phyloP scores from a whole-genome alignment of 352 stramenopile genomes.

The Elongisporangium anandrum region DNA sequence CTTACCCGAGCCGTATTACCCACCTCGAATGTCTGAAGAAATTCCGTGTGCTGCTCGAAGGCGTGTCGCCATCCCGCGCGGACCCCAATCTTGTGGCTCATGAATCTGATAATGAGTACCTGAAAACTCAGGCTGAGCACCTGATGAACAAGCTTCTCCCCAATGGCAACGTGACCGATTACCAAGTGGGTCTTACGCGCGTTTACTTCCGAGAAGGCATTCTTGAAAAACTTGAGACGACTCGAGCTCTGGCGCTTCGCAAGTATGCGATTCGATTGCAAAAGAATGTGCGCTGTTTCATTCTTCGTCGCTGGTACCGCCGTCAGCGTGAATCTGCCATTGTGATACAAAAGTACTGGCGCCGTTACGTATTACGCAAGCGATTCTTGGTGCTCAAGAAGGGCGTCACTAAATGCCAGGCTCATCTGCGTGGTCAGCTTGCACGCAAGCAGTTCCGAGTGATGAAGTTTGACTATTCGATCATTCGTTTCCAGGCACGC shows the following conservation, averaged over 20 bases:
- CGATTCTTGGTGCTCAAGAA: slow-evolving; percentile 46
- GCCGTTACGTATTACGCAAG: slow-evolving; percentile 56
- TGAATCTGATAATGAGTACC: slow-evolving; percentile 41
- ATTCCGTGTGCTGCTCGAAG: slow-evolving; percentile 52
- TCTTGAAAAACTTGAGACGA: slow-evolving; percentile 73
- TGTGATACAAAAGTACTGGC: slow-evolving; percentile 73
- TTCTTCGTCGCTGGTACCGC: slow-evolving; percentile 50
- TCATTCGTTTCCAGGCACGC: slow-evolving; percentile 71
- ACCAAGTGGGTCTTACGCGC: slow-evolving; percentile 79
- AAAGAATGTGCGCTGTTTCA: slow-evolving; percentile 64
- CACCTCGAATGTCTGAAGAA: slow-evolving; percentile 81
- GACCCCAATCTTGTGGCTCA: slow-evolving; percentile 24
- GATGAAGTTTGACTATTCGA: slow-evolving; percentile 76
- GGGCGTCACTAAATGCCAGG: slow-evolving; percentile 56
- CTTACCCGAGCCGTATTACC: slow-evolving; percentile 76
- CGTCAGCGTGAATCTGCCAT: slow-evolving; percentile 39
- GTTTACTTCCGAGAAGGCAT: slow-evolving; percentile 86
- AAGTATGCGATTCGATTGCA: slow-evolving; percentile 74
- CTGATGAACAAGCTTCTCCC: slow-evolving; percentile 67
- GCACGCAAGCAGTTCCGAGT: slow-evolving; percentile 61
- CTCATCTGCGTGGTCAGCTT: slow-evolving; percentile 41
- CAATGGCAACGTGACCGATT: slow-evolving; percentile 72
- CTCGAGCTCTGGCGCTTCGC: slow-evolving; percentile 63
- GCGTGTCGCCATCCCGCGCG: slow-evolving; percentile 18
- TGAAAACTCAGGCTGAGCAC: slow-evolving; percentile 59